phyloP scores from a whole-genome alignment of 306 rosid species.

The Vigna reflexopilosa region DNA sequence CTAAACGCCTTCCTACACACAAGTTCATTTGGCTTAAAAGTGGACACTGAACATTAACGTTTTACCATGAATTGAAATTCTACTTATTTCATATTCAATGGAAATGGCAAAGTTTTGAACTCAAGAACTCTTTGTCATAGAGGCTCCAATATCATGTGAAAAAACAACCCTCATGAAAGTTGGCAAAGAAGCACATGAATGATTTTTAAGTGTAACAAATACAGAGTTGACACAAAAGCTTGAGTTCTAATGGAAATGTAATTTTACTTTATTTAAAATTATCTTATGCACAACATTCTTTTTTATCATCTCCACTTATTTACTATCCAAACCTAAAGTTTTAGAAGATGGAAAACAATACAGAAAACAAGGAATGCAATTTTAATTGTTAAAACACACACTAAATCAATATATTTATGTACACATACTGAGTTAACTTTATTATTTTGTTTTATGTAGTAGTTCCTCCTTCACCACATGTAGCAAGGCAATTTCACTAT shows the following conservation, averaged over 20 bases:
- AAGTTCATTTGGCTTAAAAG: too few species aligned
- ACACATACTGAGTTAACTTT: not conserved
- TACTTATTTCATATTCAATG: too few species aligned
- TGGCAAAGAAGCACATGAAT: too few species aligned
- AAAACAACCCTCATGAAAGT: too few species aligned
- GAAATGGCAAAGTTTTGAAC: too few species aligned
- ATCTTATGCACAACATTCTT: constrained; percentile 8
- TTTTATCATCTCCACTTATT: constrained; percentile 12
- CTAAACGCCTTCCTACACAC: too few species aligned
- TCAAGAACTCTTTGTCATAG: too few species aligned
- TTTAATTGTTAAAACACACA: not conserved
- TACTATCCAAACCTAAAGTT: constrained; percentile 10
- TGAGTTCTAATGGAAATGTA: constrained; percentile 11
- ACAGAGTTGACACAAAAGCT: too few species aligned
- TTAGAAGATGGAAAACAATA: constrained; percentile 7
- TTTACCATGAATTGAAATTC: too few species aligned
- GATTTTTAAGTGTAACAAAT: too few species aligned
- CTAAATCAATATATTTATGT: not conserved
- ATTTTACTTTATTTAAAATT: constrained; percentile 16
- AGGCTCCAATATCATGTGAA: too few species aligned
- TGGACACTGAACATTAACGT: too few species aligned
- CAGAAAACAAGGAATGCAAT: not conserved
- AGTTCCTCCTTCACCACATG: constrained; percentile 71
- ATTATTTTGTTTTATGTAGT: constrained; percentile 41
- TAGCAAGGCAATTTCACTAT: constrained; percentile 45